A percentile compares a stretch with the other conserved stretches of the same genome.
phyloP scores from a whole-genome alignment of 345 rosid genomes.

The Moricandia arvensis region DNA sequence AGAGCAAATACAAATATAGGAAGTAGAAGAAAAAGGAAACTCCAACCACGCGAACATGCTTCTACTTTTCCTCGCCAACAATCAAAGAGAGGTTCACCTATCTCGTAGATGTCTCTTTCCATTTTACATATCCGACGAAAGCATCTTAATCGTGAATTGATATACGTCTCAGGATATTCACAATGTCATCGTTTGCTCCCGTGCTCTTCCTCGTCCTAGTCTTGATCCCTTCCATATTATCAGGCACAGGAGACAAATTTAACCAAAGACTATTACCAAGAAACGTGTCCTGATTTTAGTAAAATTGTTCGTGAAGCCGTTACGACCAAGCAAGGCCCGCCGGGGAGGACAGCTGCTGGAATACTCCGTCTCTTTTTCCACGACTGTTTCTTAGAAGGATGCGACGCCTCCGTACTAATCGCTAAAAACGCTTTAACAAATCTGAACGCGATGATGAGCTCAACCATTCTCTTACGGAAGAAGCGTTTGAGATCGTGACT shows the following conservation, averaged over 20 bases:
- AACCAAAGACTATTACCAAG: constrained; percentile 40
- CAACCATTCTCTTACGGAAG: not conserved
- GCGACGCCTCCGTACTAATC: constrained; percentile 56
- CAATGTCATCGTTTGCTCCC: constrained; percentile 13
- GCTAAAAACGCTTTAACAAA: constrained; percentile 42
- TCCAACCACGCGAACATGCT: constrained; percentile 24
- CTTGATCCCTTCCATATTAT: constrained; percentile 14
- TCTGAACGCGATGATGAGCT: constrained; percentile 51
- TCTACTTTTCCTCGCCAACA: constrained; percentile 5
- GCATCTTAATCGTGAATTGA: not conserved
- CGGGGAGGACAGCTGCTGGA: constrained; percentile 54
- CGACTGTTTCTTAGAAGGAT: constrained; percentile 58
- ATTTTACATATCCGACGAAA: not conserved
- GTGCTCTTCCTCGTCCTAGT: constrained; percentile 26
- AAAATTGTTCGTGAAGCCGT: constrained; percentile 42
- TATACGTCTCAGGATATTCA: not conserved
- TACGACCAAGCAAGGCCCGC: constrained; percentile 35
- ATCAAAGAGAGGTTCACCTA: constrained; percentile 14
- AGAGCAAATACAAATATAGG: constrained; percentile 7
- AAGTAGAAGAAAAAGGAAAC: constrained; percentile 5
- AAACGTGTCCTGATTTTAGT: constrained; percentile 50
- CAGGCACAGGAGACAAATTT: constrained; percentile 7
- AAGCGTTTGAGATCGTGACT: not conserved
- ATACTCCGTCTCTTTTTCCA: constrained; percentile 56
- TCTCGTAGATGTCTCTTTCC: constrained; percentile 3